Base-by-base conservation (phyloP, 495 filamentous ascomycete species). In the Trichoderma gamsii region DNA sequence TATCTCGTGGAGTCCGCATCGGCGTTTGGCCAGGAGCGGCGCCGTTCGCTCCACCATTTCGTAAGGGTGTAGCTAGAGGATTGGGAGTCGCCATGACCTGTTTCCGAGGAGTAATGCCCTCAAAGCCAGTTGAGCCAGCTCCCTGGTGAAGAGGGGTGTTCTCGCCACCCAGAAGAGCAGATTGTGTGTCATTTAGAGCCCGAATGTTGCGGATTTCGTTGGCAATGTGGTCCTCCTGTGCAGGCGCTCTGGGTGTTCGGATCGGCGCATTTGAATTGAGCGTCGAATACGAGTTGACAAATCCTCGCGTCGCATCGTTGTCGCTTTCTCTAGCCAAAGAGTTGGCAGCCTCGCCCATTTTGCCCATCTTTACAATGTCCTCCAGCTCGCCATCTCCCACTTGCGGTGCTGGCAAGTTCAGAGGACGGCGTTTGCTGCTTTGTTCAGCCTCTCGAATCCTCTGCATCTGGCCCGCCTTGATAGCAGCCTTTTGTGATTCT, bases 321-420 rank as follows among this genome's bases (percentile, higher is more conserved):
- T 97, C 93, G 74, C 91, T 91, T 63, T 87, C 87, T 13, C 86
- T 86, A 27, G 90, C 91, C 74, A 90, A 75, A 64, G 83, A 81
- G 73, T 87, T 92, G n/a, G 93, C 95, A 69, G 89, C 89, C 71
- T 97, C 92, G 44, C 92, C 95, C 64, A 92, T 86, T 88, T 97
- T 90, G 35, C 95, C 96, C 92, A 97, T 96, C 78, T 99, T 99
- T 59, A 99, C 93, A 74, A 99, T 97, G 73, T 97, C 93, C 75
- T 99, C 95, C 71, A 99, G 84, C 77, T 99, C 95, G 41, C 87
- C 82, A 71, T 98, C 95, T 74, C 89, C 87, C 67, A 99, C 93
- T 79, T 99, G 95, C 23, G 95, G 95, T 5, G 88, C 81, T 12
- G 95, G 95, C 46, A 99, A 81, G 44, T 87, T 86, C 59, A 99